These are phyloP conservation scores for Conidiobolus incongruus DNA, from an alignment of 371 early-diverging fungal species.

Conservation along the genomic window DNA sequence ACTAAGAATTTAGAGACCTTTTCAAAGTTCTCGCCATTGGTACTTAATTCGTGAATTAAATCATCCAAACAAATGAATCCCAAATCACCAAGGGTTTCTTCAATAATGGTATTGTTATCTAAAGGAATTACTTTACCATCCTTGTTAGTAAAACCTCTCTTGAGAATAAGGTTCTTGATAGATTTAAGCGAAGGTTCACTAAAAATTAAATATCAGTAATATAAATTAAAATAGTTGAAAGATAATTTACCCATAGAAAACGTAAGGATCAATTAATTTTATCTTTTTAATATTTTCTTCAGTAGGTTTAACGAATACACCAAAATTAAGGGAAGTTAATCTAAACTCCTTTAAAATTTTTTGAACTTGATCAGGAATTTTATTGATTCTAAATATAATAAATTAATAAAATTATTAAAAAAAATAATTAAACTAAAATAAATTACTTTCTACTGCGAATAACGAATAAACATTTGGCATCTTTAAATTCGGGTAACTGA, in stretches of 20 bases:
- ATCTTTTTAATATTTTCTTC: conserved; percentile 1
- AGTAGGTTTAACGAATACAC: conserved; percentile 1
- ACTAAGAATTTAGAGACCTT: background rate
- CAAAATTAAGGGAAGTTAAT: background rate
- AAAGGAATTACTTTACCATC: background rate
- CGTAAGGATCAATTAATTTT: background rate
- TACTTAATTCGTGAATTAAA: conserved; percentile 2
- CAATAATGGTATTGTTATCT: conserved; percentile 1
- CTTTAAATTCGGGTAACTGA: background rate
- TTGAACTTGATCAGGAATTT: background rate
- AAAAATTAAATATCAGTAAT: no score
- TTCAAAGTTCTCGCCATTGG: conserved; percentile 1
- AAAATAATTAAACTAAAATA: background rate
- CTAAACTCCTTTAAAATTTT: background rate
- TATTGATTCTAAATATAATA: background rate
- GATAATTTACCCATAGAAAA: conserved; percentile 1
- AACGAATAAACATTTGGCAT: background rate
- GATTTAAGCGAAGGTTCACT: background rate
- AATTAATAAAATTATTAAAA: background rate
- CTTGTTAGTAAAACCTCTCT: background rate
- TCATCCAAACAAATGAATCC: conserved; percentile 4
- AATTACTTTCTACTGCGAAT: conserved; percentile 1
- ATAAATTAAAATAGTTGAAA: no score
- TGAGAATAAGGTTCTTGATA: background rate
- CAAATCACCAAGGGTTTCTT: background rate